A percentile compares a stretch with the other conserved stretches of the same genome.
Conservation (phyloP, 352 stramenopile species). For the Globisporangium alternatum region DNA sequence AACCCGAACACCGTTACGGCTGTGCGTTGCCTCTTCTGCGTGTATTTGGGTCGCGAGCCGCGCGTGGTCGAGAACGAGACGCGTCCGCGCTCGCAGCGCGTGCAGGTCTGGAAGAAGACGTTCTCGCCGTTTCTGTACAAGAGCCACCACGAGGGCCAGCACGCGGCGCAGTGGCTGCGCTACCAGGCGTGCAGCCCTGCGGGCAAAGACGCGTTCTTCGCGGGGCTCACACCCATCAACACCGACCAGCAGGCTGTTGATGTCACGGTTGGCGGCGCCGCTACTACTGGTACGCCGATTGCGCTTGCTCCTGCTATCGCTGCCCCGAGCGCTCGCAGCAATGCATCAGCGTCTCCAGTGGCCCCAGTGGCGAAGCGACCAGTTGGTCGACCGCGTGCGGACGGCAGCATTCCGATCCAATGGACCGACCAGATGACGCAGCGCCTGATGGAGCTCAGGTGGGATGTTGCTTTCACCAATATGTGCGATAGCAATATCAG, state of each 20-base stretch:
- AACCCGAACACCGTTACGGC: background rate
- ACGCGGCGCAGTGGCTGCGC: background rate
- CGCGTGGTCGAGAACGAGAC: background rate
- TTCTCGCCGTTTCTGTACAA: background rate
- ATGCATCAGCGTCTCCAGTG: background rate
- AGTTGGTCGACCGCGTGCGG: conserved; percentile 2
- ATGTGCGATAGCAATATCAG: background rate
- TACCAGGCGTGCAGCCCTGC: background rate
- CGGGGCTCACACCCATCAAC: background rate
- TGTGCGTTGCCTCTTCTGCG: conserved; percentile 2
- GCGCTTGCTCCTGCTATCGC: background rate
- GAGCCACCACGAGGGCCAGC: conserved; percentile 5
- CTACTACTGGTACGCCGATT: too few species aligned
- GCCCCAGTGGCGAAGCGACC: background rate
- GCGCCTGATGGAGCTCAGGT: conserved; percentile 10
- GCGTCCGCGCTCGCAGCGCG: background rate
- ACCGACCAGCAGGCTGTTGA: background rate
- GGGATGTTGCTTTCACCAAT: background rate
- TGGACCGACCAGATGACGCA: conserved; percentile 13
- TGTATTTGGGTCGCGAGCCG: background rate
- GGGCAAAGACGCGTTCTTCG: background rate
- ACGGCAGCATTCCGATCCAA: conserved; percentile 4
- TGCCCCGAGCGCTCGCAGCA: background rate
- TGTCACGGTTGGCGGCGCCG: too few species aligned
- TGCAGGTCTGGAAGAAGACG: background rate